phyloP scores from a whole-genome alignment of 352 stramenopile genomes.

The Phytophthora pistaciae region DNA sequence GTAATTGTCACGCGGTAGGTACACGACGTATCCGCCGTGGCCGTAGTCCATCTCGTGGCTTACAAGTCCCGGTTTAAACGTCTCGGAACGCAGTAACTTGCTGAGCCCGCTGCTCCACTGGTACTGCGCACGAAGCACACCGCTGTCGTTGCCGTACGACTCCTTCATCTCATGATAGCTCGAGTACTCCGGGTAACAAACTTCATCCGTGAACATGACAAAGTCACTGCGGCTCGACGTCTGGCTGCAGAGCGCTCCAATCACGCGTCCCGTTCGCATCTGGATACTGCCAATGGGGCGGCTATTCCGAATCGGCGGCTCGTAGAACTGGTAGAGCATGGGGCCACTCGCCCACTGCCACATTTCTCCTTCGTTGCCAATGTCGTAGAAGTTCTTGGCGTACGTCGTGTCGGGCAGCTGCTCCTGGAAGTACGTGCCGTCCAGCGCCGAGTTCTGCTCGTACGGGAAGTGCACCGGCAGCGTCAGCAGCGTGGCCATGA shows the following conservation, averaged over 20 bases:
- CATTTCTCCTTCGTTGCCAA: constrained; percentile 71
- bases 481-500: constrained; percentile 71
- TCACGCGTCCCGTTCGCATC: constrained; percentile 68
- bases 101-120: constrained; percentile 49
- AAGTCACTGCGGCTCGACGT: constrained; percentile 57
- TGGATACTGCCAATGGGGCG: constrained; percentile 71
- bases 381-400: constrained; percentile 73
- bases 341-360: constrained; percentile 78
- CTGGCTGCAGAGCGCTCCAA: constrained; percentile 59
- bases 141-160: constrained; percentile 54
- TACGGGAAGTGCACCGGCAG: constrained; percentile 79
- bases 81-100: constrained; percentile 68
- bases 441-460: constrained; percentile 72
- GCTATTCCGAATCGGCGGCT: constrained; percentile 69
- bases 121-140: constrained; percentile 47
- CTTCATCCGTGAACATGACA: constrained; percentile 74
- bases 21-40: constrained; percentile 74
- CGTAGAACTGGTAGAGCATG: constrained; percentile 78
- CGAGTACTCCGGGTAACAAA: constrained; percentile 78
- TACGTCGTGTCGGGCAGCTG: constrained; percentile 68
- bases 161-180: constrained; percentile 48
- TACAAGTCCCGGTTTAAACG: constrained; percentile 73
- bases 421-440: constrained; percentile 72
- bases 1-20: constrained; percentile 77
- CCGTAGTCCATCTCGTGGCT: constrained; percentile 81